A percentile compares a stretch with the other conserved stretches of the same genome.
Evolutionary conservation across 1,284 basidiomycete species (phyloP).

Genomic region (Boletellus deceptivus): DNA sequence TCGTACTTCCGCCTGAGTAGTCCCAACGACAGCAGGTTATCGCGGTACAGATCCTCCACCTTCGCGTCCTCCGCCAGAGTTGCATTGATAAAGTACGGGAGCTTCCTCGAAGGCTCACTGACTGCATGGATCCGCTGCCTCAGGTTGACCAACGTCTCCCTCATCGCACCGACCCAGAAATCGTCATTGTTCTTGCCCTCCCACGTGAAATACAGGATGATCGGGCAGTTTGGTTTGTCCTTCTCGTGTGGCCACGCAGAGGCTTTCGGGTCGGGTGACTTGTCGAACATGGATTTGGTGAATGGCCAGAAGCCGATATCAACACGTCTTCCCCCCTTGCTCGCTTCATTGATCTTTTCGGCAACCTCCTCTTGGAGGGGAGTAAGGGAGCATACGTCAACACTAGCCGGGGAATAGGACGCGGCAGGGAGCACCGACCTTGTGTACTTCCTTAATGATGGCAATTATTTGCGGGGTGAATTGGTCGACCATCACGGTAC

Average conservation of each 20-base stretch:
- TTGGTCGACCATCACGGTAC: slow-evolving; percentile 15
- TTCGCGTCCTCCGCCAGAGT: slow-evolving; percentile 7
- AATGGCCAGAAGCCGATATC: slow-evolving; percentile 26
- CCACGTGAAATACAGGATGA: slow-evolving; percentile 26
- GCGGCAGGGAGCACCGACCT: neutral
- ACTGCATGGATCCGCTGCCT: neutral
- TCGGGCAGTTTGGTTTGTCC: slow-evolving; percentile 17
- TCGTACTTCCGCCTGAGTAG: slow-evolving; percentile 4
- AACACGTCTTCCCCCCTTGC: slow-evolving; percentile 7
- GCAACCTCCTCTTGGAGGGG: slow-evolving; percentile 1
- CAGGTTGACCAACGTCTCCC: slow-evolving; percentile 8
- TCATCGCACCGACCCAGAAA: slow-evolving; percentile 26
- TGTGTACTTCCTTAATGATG: neutral
- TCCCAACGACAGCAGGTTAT: slow-evolving; percentile 4
- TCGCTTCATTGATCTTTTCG: slow-evolving; percentile 2
- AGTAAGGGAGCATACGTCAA: neutral
- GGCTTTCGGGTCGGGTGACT: slow-evolving; percentile 2
- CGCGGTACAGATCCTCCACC: slow-evolving; percentile 10
- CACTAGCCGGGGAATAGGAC: neutral
- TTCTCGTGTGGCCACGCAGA: slow-evolving; percentile 28
- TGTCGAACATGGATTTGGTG: slow-evolving; percentile 21
- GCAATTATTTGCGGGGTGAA: slow-evolving; percentile 10
- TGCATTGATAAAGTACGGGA: slow-evolving; percentile 9
- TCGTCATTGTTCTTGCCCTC: slow-evolving; percentile 20
- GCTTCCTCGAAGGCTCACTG: neutral